Evolutionary conservation across 768 basidiomycete genomes (phyloP).

Genomic region (Artomyces pyxidatus): DNA sequence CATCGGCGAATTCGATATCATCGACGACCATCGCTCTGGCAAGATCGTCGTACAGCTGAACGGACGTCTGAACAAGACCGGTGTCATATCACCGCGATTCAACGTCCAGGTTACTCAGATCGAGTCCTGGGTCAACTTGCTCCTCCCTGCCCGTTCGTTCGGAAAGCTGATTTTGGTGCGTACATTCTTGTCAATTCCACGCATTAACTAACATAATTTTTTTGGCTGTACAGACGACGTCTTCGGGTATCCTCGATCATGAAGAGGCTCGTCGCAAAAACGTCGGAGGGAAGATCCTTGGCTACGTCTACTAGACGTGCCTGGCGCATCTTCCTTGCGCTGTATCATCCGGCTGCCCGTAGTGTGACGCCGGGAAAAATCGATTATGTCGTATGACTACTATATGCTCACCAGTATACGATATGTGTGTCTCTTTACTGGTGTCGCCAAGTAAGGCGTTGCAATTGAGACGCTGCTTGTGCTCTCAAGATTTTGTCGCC

Average conservation of each 20-base stretch:
- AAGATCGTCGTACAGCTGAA: conserved; percentile 99
- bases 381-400: no score
- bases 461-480: no score
- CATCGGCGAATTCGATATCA: conserved; percentile 97
- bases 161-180: conserved; percentile 90
- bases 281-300: conserved; percentile 91
- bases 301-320: conserved; percentile 89
- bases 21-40: conserved; percentile 97
- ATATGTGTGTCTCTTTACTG: no score
- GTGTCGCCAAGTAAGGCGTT: no score
- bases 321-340: not conserved
- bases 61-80: conserved; percentile 98
- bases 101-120: conserved; percentile 92
- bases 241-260: conserved; percentile 97
- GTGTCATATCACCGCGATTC: conserved; percentile 99
- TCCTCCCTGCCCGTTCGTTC: conserved; percentile 94
- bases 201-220: no score
- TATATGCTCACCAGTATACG: no score
- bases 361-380: no score
- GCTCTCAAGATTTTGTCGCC: no score
- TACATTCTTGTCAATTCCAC: conserved; percentile 14
- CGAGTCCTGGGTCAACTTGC: conserved; percentile 93
- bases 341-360: not conserved
- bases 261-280: conserved; percentile 98
- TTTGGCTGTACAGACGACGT: conserved; percentile 63